Conservation (phyloP, 257 asterid species). For the Nicotiana benthamiana region DNA sequence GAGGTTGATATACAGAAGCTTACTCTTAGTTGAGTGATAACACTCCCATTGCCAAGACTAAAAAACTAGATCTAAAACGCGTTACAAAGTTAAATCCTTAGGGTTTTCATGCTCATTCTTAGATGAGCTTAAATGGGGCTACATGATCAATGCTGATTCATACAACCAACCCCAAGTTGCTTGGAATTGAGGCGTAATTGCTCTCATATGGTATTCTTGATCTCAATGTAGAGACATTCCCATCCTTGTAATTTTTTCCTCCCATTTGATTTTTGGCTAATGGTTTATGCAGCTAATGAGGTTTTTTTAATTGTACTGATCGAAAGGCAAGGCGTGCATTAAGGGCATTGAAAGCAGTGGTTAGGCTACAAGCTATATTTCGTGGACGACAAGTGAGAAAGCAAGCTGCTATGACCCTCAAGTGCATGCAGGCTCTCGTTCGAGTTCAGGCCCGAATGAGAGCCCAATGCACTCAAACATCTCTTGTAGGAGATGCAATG, state of each 20-base stretch:
- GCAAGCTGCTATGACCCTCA: conserved; percentile 75
- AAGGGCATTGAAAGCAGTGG: conserved; percentile 80
- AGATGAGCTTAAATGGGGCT: neutral
- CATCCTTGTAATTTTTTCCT: neutral
- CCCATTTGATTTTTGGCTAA: neutral
- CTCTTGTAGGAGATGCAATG: conserved; percentile 14
- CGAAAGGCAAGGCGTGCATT: conserved; percentile 81
- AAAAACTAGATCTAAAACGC: neutral
- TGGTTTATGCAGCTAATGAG: neutral
- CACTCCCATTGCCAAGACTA: neutral
- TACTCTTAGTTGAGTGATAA: neutral
- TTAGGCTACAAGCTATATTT: conserved; percentile 87
- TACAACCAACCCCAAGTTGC: neutral
- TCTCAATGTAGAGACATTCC: neutral
- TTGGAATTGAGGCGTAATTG: neutral
- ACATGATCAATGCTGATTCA: neutral
- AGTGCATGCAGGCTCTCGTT: conserved; percentile 90
- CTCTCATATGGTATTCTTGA: neutral
- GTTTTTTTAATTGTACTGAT: neutral
- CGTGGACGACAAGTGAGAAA: conserved; percentile 77
- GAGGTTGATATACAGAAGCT: neutral
- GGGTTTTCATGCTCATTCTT: neutral
- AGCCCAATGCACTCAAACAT: conserved; percentile 44
- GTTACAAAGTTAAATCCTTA: neutral
- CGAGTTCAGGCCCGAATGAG: conserved; percentile 78